These are phyloP conservation scores for Solanum ossicruentum DNA, from an alignment of 257 asterid species.

Conservation along the genomic window DNA sequence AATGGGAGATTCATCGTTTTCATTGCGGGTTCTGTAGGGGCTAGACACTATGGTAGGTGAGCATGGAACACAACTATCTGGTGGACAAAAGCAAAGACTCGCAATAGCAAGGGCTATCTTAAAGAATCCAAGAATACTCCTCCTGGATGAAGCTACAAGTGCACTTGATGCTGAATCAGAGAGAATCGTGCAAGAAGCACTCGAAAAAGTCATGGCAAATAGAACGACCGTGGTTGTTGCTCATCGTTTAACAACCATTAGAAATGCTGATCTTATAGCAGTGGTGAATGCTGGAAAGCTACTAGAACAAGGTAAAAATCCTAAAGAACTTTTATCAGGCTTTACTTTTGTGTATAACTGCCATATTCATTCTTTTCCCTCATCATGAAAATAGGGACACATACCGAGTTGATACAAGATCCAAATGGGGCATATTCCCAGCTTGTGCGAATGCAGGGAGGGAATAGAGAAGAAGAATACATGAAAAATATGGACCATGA, in stretches of 20 bases:
- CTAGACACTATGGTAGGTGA: conserved; percentile 80
- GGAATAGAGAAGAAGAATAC: conserved; percentile 20
- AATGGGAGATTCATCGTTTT: not conserved
- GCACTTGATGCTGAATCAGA: conserved; percentile 81
- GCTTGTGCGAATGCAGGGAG: conserved; percentile 60
- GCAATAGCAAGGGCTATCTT: conserved; percentile 81
- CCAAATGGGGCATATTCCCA: conserved; percentile 61
- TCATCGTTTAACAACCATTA: conserved; percentile 62
- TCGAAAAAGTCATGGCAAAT: conserved; percentile 55
- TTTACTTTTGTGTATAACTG: not conserved
- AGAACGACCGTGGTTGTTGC: conserved; percentile 79
- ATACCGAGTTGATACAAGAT: conserved; percentile 46
- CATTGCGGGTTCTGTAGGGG: conserved; percentile 25
- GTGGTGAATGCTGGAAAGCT: conserved; percentile 62
- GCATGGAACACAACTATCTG: conserved; percentile 72
- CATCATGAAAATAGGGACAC: conserved; percentile 39
- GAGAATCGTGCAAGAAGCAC: conserved; percentile 62
- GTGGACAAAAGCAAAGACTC: conserved; percentile 80
- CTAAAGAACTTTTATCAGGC: not conserved
- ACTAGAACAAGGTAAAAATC: conserved; percentile 48
- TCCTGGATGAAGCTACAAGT: conserved; percentile 88
- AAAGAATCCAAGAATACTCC: conserved; percentile 66
- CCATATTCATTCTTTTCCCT: not conserved
- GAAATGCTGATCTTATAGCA: conserved; percentile 75
- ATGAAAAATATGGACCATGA: conserved; percentile 2